phyloP scores from a whole-genome alignment of 2,329 filamentous ascomycete genomes.

The Fusarium sp. region DNA sequence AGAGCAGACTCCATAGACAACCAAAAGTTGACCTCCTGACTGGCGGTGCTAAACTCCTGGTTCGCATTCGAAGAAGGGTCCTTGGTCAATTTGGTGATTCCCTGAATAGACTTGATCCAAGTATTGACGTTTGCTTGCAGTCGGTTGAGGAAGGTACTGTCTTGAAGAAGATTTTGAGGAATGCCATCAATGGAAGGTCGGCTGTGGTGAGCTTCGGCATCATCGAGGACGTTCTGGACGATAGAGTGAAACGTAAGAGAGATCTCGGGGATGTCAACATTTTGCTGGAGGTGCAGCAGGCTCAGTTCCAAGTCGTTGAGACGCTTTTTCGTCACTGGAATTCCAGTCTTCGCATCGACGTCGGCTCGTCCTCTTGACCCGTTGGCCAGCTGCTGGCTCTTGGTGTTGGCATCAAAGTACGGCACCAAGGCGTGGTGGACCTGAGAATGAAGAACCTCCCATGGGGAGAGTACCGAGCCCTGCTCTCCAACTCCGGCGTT shows the following conservation, averaged over 20 bases:
- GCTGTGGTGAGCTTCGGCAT: constrained; percentile 76
- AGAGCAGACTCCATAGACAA: constrained; percentile 95
- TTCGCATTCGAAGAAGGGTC: constrained; percentile 78
- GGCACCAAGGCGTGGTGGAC: constrained; percentile 93
- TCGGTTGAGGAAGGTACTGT: constrained; percentile 93
- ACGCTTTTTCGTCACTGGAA: constrained; percentile 97
- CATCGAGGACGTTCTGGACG: constrained; percentile 87
- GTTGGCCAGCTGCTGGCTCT: constrained; percentile 78
- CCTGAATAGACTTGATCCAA: constrained; percentile 99
- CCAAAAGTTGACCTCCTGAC: constrained; percentile 99
- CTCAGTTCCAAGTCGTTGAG: constrained; percentile 94
- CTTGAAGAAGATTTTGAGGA: constrained; percentile 80
- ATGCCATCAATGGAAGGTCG: constrained; percentile 86
- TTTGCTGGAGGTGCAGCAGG: constrained; percentile 93
- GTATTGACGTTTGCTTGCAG: constrained; percentile 94
- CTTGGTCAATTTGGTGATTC: constrained; percentile 93
- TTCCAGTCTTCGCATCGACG: constrained; percentile 91
- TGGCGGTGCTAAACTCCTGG: constrained; percentile 77
- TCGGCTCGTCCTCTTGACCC: constrained; percentile 82
- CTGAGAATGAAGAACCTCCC: constrained; percentile 92
- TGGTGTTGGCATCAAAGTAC: constrained; percentile 97
- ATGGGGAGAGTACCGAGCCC: constrained; percentile 82
- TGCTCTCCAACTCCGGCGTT: constrained; percentile 78
- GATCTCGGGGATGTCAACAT: constrained; percentile 96
- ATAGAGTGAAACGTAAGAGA: constrained; percentile 89